phyloP scores from a whole-genome alignment of 2,329 filamentous ascomycete species.

The Dactylellina leptospora region DNA sequence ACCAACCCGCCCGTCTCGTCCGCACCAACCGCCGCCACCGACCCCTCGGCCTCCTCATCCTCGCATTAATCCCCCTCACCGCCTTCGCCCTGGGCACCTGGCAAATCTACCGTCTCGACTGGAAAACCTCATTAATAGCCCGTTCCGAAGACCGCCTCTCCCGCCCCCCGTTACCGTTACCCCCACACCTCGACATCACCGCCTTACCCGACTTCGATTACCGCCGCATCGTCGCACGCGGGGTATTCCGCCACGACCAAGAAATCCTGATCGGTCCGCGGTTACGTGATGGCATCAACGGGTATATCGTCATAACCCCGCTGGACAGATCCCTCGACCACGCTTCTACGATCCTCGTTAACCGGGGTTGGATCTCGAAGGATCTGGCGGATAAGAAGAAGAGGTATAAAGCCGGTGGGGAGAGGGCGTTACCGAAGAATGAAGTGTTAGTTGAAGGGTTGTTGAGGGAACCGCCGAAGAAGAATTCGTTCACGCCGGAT shows the following conservation, averaged over 20 bases:
- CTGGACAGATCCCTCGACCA: slow-evolving; percentile 69
- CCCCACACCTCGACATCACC: slow-evolving; percentile 80
- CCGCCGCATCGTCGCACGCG: slow-evolving; percentile 78
- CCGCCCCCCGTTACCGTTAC: slow-evolving; percentile 76
- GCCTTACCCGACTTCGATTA: slow-evolving; percentile 91
- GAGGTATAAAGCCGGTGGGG: slow-evolving; percentile 60
- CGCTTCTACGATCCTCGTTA: slow-evolving; percentile 75
- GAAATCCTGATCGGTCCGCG: slow-evolving; percentile 97
- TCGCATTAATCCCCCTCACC: slow-evolving; percentile 88
- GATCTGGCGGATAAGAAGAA: slow-evolving; percentile 72
- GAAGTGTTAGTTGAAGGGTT: slow-evolving; percentile 84
- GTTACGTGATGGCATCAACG: slow-evolving; percentile 86
- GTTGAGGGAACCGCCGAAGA: slow-evolving; percentile 89
- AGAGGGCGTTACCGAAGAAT: slow-evolving; percentile 72
- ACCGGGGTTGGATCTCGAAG: slow-evolving; percentile 90
- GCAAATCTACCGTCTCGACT: slow-evolving; percentile 91
- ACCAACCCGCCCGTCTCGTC: slow-evolving; percentile 82
- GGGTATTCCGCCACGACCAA: slow-evolving; percentile 81
- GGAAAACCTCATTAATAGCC: slow-evolving; percentile 93
- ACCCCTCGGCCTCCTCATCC: slow-evolving; percentile 75
- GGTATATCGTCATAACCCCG: slow-evolving; percentile 90
- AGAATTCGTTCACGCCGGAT: slow-evolving; percentile 95
- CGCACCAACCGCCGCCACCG: slow-evolving; percentile 76
- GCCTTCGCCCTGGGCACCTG: slow-evolving; percentile 90
- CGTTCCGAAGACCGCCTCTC: slow-evolving; percentile 87